Percentiles rank a stretch among this genome's conserved stretches.
phyloP scores from a whole-genome alignment of 129 eudicot genomes.

The Flaveria linearis region DNA sequence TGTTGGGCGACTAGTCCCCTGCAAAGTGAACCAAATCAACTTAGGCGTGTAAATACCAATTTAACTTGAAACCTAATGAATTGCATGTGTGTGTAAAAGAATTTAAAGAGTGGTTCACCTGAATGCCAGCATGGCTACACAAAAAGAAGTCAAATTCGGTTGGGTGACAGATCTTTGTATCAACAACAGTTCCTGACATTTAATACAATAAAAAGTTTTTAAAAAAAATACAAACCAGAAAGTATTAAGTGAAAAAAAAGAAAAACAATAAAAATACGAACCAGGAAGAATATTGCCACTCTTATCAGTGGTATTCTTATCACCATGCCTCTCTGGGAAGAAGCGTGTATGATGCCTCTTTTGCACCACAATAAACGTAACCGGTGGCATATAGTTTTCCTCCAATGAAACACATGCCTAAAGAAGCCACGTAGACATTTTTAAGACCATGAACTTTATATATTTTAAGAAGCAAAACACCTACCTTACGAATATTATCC shows the following conservation, averaged over 20 bases:
- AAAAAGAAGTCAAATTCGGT: constrained; percentile 73
- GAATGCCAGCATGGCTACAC: constrained; percentile 89
- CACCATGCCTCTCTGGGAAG: constrained; percentile 53
- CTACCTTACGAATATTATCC: constrained; percentile 68
- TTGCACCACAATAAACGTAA: constrained; percentile 83
- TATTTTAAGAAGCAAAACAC: neutral
- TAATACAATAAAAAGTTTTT: neutral
- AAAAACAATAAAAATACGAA: neutral
- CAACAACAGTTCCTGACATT: constrained; percentile 70
- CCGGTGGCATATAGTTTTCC: constrained; percentile 55
- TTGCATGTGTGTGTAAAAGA: neutral
- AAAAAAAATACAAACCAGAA: neutral
- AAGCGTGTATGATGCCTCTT: constrained; percentile 92
- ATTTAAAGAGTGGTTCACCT: constrained; percentile 40
- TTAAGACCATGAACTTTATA: neutral
- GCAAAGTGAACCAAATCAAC: neutral
- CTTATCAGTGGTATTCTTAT: constrained; percentile 51
- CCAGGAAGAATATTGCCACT: constrained; percentile 93
- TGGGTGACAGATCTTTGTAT: constrained; percentile 74
- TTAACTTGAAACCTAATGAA: no score
- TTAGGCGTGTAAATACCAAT: neutral
- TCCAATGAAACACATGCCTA: constrained; percentile 83
- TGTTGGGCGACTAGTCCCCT: constrained; percentile 92
- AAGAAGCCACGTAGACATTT: constrained; percentile 2
- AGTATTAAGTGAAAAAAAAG: neutral